Conservation (phyloP, 2,329 filamentous ascomycete species). For the Drechslerella stenobrocha region DNA sequence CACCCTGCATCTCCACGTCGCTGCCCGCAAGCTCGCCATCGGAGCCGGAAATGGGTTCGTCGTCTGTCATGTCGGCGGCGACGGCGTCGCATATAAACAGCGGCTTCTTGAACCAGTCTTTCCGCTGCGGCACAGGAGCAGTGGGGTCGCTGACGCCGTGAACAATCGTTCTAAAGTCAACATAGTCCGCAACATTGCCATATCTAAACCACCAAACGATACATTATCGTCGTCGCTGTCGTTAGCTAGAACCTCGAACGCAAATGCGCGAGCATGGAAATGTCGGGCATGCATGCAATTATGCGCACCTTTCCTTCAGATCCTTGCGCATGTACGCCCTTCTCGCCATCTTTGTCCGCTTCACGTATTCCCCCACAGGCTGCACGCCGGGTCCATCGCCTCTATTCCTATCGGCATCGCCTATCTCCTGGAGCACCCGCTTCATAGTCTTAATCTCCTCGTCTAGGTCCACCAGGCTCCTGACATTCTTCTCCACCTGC, state of each 20-base stretch:
- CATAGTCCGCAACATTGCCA: slow-evolving; percentile 33
- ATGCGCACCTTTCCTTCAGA: slow-evolving; percentile 35
- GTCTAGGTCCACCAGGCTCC: slow-evolving; percentile 36
- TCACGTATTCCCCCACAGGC: slow-evolving; percentile 29
- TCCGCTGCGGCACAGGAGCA: slow-evolving; percentile 28
- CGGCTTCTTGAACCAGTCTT: slow-evolving; percentile 43
- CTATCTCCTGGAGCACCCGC: slow-evolving; percentile 17
- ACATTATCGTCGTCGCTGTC: not conserved
- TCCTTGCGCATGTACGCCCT: slow-evolving; percentile 27
- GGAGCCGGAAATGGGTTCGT: slow-evolving; percentile 29
- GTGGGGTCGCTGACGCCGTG: slow-evolving; percentile 27
- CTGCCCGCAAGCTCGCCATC: slow-evolving; percentile 4
- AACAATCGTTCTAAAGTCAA: slow-evolving; percentile 27
- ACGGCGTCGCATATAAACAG: slow-evolving; percentile 31
- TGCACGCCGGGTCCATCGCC: slow-evolving; percentile 29
- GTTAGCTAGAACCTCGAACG: not conserved
- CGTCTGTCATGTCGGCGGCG: slow-evolving; percentile 29
- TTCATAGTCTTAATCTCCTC: slow-evolving; percentile 31
- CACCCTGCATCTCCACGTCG: slow-evolving; percentile 33
- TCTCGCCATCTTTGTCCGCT: slow-evolving; percentile 7
- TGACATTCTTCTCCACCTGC: slow-evolving; percentile 34
- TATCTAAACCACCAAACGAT: slow-evolving; percentile 14
- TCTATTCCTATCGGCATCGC: slow-evolving; percentile 19
- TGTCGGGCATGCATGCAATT: too few relatives aligned
- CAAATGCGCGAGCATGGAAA: too few relatives aligned